Base-by-base conservation (phyloP, 129 eudicot genomes). In the Flaveria bidentis region DNA sequence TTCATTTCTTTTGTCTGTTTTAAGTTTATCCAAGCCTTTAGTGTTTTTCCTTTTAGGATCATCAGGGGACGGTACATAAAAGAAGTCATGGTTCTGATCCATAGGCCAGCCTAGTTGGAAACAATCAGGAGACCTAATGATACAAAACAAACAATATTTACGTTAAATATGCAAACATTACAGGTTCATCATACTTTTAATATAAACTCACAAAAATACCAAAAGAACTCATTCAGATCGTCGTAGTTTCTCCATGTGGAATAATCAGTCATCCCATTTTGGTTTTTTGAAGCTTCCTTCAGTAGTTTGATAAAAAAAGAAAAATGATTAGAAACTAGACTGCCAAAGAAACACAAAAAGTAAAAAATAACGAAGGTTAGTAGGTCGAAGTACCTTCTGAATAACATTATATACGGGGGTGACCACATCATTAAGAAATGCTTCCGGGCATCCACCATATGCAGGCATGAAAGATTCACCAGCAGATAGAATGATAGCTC, bases 211-310 rank as follows among this genome's bases (percentile, higher is more conserved):
- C 62, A 52, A 14, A 39, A 65, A 20, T 66, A 91, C 99, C 97
- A 95, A 87, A 95, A 95, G 62, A 81, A 95, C 82, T 95, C 99
- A 53, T 91, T 91, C 64, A 95, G 67, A 88, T 95, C 99, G 33
- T 95, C 99, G 69, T 95, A 95, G 77, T 95, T 95, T 89, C 99
- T 91, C 99, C 99, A 95, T 6, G 86, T 83, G 18, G 99, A 91
- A 86, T 95, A 93, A 75, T 95, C 96, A 30, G 97, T 81, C 64
- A 89, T 91, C 63, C 97, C 99, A 57, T 88, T 84, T 77, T 83
- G 81, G 85, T 85, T 95, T 79, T 95, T 89, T 88, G 78, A 74
- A 78, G 97, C 97, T 91, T 95, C 99, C 99, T 95, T 83, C 85
- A 86, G 78, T 91, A 71, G 41, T 71, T 76, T 69, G 64, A 26